Evolutionary conservation across 1,284 basidiomycete species (phyloP), one percentile per base, ranked within the genome.

Genomic region (Ceratobasidium sp.): DNA sequence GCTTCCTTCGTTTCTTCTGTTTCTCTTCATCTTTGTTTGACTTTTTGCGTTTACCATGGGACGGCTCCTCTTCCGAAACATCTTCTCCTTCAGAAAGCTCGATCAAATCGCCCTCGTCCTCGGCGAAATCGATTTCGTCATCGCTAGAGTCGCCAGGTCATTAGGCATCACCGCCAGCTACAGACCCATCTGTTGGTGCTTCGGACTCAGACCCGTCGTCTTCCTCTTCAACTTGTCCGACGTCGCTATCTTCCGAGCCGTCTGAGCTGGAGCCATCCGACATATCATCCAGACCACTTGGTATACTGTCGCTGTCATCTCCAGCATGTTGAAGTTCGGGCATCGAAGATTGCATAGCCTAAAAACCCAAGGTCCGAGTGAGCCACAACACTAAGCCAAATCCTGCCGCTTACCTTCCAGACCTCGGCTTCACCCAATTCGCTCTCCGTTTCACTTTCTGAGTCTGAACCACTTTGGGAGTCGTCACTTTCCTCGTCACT

Each of bases 1-100:
- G 80, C 83, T 92, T 93, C 79, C 88, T 87, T 82, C 86, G 89
- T 78, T 84, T 86, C 77, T 81, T 83, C 74, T 80, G 82, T 72
- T 80, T 82, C 76, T 84, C 83, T 65, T 83, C 81, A 71, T 83
- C 80, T 58, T 79, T 76, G 18, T 72, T 80, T 4, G 80, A 82
- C 23, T 78, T 79, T 71, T 82, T 82, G 62, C 86, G 82, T 80
- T 87, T 88, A 74, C 88, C 87, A 48, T 82, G 83, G 85, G 86
- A 89, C 67, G 85, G 86, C 67, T 85, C 86, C 16, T 85, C 84
- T 36, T 83, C 84, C 5, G 80, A 82, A n/a, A 78, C 76, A 30
- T 82, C 81, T 64, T 82, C 78, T 12, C 79, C 80, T 80, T 80
- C 59, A 39, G 73, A 65, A 46, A 75, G 76, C 10, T 78, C 77